Percentiles rank a stretch among this genome's conserved stretches.
Evolutionary conservation across 331 rosid species (phyloP).

Genomic region (Pyracantha coccinea): DNA sequence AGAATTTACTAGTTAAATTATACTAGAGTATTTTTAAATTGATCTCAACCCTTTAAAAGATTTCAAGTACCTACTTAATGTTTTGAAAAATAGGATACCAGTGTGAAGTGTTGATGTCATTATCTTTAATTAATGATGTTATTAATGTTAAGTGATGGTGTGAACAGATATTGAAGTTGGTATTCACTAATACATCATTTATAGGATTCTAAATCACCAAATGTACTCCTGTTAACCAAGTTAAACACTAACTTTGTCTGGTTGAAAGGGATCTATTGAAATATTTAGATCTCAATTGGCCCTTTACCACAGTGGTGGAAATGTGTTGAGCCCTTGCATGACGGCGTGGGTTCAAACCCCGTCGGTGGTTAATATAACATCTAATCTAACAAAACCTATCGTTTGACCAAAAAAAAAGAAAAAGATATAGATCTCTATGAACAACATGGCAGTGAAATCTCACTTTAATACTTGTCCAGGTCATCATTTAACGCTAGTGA

Average conservation of each 20-base stretch:
- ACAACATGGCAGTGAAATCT: not conserved
- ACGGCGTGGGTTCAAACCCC: too few relatives aligned
- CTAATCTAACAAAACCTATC: too few relatives aligned
- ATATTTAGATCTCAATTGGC: too few relatives aligned
- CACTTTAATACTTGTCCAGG: not conserved
- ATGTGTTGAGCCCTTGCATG: too few relatives aligned
- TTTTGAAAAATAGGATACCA: not conserved
- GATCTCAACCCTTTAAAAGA: too few relatives aligned
- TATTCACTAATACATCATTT: not conserved
- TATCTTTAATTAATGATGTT: not conserved
- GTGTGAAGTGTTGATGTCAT: not conserved
- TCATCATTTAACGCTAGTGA: too few relatives aligned
- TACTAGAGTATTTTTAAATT: not conserved
- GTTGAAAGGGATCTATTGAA: not conserved
- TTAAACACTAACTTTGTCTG: not conserved
- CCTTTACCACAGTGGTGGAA: too few relatives aligned
- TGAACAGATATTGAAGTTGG: not conserved
- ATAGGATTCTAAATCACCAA: not conserved
- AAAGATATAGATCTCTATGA: not conserved
- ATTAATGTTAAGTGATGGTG: not conserved
- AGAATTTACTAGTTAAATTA: not conserved
- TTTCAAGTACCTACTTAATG: too few relatives aligned
- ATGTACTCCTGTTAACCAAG: not conserved
- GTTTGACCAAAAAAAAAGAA: too few relatives aligned
- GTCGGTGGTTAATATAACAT: too few relatives aligned